Evolutionary conservation across 164 flowering plant species (phyloP).

Genomic region (Sedum album): DNA sequence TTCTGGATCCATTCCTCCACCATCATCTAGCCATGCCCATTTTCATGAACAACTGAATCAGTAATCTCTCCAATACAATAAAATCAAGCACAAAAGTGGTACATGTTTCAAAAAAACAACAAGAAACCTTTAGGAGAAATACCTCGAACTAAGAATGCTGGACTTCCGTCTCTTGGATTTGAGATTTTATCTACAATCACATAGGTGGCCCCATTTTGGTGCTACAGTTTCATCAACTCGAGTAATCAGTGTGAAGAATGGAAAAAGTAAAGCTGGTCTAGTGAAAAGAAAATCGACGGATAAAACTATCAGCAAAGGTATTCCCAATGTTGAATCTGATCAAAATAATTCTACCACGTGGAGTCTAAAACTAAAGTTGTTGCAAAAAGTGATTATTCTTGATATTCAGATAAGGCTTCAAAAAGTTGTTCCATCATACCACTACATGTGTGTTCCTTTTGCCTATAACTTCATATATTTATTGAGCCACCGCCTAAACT

Average conservation of each 20-base stretch:
- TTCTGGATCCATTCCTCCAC: constrained; percentile 96
- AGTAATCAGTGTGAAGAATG: background rate
- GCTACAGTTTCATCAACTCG: constrained; percentile 26
- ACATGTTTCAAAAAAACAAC: background rate
- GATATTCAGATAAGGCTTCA: background rate
- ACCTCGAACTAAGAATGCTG: constrained; percentile 90
- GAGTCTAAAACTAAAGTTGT: too few species aligned
- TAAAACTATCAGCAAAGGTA: background rate
- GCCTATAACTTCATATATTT: background rate
- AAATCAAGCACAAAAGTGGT: too few species aligned
- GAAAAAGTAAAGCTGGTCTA: too few species aligned
- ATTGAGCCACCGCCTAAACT: background rate
- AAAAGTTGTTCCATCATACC: background rate
- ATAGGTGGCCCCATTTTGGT: constrained; percentile 89
- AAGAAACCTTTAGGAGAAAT: constrained; percentile 4
- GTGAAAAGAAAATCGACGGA: background rate
- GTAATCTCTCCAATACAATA: constrained; percentile 4
- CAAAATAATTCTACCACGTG: too few species aligned
- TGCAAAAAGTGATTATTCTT: too few species aligned
- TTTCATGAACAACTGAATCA: constrained; percentile 6
- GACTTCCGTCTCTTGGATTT: constrained; percentile 68
- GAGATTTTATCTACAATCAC: constrained; percentile 61
- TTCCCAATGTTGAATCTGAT: background rate
- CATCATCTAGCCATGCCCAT: constrained; percentile 52
- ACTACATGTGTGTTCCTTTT: background rate